Evolutionary conservation across 805 yeast species (phyloP), one percentile per base, ranked within the genome.

Genomic region (Candida mattraensis): DNA sequence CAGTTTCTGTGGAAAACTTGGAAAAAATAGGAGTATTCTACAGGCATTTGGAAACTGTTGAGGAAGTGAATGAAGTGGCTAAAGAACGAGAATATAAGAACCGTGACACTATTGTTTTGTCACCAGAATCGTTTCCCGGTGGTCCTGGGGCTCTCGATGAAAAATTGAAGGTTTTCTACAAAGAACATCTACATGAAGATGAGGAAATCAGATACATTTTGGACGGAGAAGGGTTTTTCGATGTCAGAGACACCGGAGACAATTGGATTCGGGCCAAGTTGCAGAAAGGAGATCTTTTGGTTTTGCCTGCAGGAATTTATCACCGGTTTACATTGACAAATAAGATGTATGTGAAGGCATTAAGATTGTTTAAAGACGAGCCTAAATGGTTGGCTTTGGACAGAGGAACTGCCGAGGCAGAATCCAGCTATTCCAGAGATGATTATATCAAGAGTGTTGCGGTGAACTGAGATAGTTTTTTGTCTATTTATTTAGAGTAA

Each of bases 301-400:
- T 85, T 34, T 67, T 84, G 20, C 99, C 99, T 0, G 87, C 95
- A 1, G 98, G 98, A 0, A 87, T 91, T 23, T 91, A 87, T 60
- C 99, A 91, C 63, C 74, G 99, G 17, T 91, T 91, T 62, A 87
- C 97, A 1, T 69, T 91, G 45, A 72, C 87, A 7, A 61, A 67
- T 28, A 54, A 65, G 32, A 77, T 79, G 58, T 73, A 74, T 47
- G 82, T 91, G 48, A 74, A 75, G 40, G 95, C 98, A 4, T 58
- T 85, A 53, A 70, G 99, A 47, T 64, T 91, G 50, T 91, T 91
- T 67, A 78, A 87, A 60, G 96, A 87, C 50, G 96, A 89, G 64
- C 98, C 98, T 18, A 91, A 88, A 59, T 91, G 99, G 99, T 76
- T 82, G 22, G 95, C 96, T 7, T 74, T 85, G 52, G 76, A 78